Conservation (phyloP, 2,329 filamentous ascomycete species). For the Pseudogymnoascus sp. region DNA sequence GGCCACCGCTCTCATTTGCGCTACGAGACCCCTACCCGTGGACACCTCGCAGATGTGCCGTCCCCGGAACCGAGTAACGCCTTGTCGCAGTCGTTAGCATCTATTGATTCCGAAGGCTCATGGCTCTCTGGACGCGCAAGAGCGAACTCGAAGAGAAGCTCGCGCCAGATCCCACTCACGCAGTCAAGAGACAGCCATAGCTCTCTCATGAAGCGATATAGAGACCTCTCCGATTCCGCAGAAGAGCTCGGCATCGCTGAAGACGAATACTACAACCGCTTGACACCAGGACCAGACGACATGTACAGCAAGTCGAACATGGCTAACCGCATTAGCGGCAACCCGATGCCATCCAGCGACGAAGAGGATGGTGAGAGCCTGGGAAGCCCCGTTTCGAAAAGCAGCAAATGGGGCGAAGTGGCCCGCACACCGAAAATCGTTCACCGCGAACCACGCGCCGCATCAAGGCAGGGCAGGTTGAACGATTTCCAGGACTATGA, state of each 20-base stretch:
- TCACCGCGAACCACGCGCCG: slow-evolving; percentile 45
- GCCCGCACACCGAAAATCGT: slow-evolving; percentile 53
- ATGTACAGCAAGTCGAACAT: slow-evolving; percentile 28
- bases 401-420: slow-evolving; percentile 27
- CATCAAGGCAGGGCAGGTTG: slow-evolving; percentile 49
- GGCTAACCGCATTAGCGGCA: slow-evolving; percentile 35
- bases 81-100: slow-evolving; percentile 78
- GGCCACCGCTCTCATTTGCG: slow-evolving; percentile 34
- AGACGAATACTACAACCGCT: slow-evolving; percentile 64
- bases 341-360: slow-evolving; percentile 46
- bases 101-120: slow-evolving; percentile 89
- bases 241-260: slow-evolving; percentile 59
- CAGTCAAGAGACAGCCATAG: slow-evolving; percentile 33
- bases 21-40: slow-evolving; percentile 37
- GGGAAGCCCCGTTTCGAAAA: slow-evolving; percentile 19
- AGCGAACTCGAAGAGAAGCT: slow-evolving; percentile 32
- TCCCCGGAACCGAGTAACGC: slow-evolving; percentile 44
- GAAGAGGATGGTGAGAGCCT: slow-evolving; percentile 43
- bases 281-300: slow-evolving; percentile 33
- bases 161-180: slow-evolving; percentile 32
- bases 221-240: slow-evolving; percentile 49
- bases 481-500: slow-evolving; percentile 23
- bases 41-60: slow-evolving; percentile 32
- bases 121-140: slow-evolving; percentile 74
- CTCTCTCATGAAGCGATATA: slow-evolving; percentile 34